These are phyloP conservation scores for Asterionellopsis glacialis DNA, from an alignment of 108 stramenopile species.

Conservation along the genomic window DNA sequence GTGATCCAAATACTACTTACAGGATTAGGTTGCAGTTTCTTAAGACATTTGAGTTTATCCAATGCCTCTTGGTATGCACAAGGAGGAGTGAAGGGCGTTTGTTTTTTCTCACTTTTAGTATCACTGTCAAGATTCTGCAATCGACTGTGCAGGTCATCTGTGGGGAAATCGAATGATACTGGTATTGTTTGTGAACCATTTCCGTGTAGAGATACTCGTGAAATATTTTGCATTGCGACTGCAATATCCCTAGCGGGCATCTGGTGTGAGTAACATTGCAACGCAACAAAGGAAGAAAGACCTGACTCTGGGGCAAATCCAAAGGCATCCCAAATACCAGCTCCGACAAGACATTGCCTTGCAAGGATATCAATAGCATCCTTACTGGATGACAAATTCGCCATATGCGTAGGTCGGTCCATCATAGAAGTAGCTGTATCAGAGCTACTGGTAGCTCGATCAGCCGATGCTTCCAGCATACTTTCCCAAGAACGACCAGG, in stretches of 20 bases:
- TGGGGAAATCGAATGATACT: no score
- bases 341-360: constrained; percentile 38
- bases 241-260: constrained; percentile 7
- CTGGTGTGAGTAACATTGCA: constrained; percentile 14
- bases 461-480: constrained; percentile 12
- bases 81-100: neutral
- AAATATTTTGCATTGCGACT: constrained; percentile 32
- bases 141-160: neutral
- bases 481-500: neutral
- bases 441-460: constrained; percentile 9
- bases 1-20: constrained; percentile 14
- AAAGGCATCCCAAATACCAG: constrained; percentile 66
- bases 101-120: neutral
- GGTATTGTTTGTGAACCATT: neutral
- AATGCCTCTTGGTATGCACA: constrained; percentile 25
- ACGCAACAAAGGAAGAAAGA: constrained; percentile 33
- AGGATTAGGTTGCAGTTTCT: constrained; percentile 5
- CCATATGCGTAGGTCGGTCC: constrained; percentile 46
- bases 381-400: constrained; percentile 14
- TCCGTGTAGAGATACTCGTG: constrained; percentile 46
- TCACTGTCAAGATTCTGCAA: neutral
- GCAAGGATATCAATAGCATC: constrained; percentile 45
- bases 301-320: constrained; percentile 41
- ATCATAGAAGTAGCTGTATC: constrained; percentile 2
- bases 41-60: constrained; percentile 5